These are phyloP conservation scores for Basidiobolus heterosporus DNA, from an alignment of 371 early-diverging fungal genomes.

Conservation along the genomic window DNA sequence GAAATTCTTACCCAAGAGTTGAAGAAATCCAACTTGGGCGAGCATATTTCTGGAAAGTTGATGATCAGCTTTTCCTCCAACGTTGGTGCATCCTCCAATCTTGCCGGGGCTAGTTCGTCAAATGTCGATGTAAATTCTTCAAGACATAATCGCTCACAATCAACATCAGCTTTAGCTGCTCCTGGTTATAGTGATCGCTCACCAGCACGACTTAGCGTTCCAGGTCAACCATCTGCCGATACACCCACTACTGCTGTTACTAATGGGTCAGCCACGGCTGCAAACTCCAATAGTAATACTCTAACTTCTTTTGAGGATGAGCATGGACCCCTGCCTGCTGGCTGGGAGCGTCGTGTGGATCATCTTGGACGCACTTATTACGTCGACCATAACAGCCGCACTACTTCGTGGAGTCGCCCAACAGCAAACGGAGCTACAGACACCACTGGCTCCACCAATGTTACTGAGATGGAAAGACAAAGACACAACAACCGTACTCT, in stretches of 20 bases:
- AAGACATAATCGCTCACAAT: not conserved
- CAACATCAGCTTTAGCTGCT: conserved; percentile 3
- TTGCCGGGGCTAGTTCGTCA: conserved; percentile 4
- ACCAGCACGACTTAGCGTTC: conserved; percentile 2
- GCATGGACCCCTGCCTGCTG: conserved; percentile 45
- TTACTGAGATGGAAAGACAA: conserved; percentile 51
- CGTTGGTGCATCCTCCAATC: conserved; percentile 4
- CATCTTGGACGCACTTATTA: conserved; percentile 49
- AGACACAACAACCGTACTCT: conserved; percentile 64
- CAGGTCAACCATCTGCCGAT: not conserved
- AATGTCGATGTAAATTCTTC: conserved; percentile 7
- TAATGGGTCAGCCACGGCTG: conserved; percentile 10
- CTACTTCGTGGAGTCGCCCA: conserved; percentile 57
- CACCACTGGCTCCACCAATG: not conserved
- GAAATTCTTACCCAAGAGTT: conserved; percentile 76
- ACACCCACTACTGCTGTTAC: conserved; percentile 7
- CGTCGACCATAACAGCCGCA: conserved; percentile 50
- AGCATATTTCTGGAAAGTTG: conserved; percentile 72
- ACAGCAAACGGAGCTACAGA: not conserved
- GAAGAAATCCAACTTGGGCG: conserved; percentile 61
- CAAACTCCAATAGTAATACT: conserved; percentile 1
- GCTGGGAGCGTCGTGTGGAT: conserved; percentile 57
- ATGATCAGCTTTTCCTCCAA: conserved; percentile 54
- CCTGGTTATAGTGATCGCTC: conserved; percentile 1
- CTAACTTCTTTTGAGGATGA: conserved; percentile 34